phyloP scores from a whole-genome alignment of 345 rosid genomes.

The Rhodamnia argentea region DNA sequence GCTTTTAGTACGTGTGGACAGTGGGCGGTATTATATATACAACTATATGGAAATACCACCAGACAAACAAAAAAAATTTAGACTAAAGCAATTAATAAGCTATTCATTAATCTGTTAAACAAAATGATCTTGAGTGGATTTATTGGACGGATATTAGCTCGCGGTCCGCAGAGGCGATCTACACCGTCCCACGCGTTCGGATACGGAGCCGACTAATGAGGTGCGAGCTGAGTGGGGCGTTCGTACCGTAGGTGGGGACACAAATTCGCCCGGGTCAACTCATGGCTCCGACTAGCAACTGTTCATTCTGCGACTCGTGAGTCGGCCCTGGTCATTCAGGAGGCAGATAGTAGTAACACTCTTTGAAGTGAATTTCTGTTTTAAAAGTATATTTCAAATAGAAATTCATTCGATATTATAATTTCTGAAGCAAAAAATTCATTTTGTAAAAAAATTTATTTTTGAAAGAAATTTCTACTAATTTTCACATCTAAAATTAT shows the following conservation, averaged over 20 bases:
- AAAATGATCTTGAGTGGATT: background rate
- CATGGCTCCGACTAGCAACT: background rate
- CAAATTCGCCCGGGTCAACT: background rate
- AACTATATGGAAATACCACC: background rate
- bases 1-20: background rate
- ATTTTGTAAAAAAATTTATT: no score
- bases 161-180: background rate
- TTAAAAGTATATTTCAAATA: no score
- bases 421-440: no score
- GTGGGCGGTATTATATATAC: background rate
- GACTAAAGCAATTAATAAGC: background rate
- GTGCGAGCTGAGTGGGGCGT: constrained; percentile 1
- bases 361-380: no score
- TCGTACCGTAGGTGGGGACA: background rate
- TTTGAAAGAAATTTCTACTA: no score
- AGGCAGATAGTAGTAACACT: no score
- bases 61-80: background rate
- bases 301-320: background rate
- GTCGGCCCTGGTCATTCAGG: background rate
- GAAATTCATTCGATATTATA: no score
- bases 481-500: no score
- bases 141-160: background rate
- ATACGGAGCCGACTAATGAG: background rate
- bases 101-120: background rate
- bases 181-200: background rate